Conservation (phyloP, 345 rosid genomes). For the Ceriops tagal region DNA sequence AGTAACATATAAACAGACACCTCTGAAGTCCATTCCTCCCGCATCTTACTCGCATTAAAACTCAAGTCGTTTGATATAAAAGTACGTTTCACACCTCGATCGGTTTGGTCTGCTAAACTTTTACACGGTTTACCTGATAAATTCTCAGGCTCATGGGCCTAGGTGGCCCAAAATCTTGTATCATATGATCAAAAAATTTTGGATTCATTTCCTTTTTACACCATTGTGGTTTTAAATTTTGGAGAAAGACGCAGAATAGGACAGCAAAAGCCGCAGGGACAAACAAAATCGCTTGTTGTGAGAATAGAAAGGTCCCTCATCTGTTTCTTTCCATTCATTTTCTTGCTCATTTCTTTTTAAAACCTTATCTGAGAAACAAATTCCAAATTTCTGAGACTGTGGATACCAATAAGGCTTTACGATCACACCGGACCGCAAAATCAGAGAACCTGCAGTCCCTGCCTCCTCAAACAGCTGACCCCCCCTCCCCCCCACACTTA, state of each 20-base stretch:
- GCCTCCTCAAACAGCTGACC: constrained; percentile 4
- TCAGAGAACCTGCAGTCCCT: neutral
- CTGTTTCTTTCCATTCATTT: neutral
- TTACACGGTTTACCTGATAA: too few relatives aligned
- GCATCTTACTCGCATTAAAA: too few relatives aligned
- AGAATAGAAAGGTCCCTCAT: constrained; percentile 4
- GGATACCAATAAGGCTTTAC: constrained; percentile 18
- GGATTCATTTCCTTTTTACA: neutral
- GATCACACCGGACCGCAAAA: constrained; percentile 10
- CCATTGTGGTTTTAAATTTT: neutral
- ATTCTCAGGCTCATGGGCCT: too few relatives aligned
- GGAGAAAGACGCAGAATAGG: neutral
- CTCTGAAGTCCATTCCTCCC: too few relatives aligned
- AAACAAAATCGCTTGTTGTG: neutral
- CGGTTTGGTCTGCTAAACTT: too few relatives aligned
- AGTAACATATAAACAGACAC: too few relatives aligned
- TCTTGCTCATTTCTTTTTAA: neutral
- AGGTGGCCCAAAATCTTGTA: too few relatives aligned
- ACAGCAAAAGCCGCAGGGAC: constrained; percentile 3
- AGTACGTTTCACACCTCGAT: too few relatives aligned
- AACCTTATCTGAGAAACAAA: neutral
- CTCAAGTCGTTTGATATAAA: too few relatives aligned
- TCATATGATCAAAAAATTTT: neutral
- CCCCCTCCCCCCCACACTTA: neutral
- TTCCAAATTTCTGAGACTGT: constrained; percentile 1